A percentile compares a stretch with the other conserved stretches of the same genome.
phyloP scores from a whole-genome alignment of 495 filamentous ascomycete species.

The Annulohypoxylon moriforme region DNA sequence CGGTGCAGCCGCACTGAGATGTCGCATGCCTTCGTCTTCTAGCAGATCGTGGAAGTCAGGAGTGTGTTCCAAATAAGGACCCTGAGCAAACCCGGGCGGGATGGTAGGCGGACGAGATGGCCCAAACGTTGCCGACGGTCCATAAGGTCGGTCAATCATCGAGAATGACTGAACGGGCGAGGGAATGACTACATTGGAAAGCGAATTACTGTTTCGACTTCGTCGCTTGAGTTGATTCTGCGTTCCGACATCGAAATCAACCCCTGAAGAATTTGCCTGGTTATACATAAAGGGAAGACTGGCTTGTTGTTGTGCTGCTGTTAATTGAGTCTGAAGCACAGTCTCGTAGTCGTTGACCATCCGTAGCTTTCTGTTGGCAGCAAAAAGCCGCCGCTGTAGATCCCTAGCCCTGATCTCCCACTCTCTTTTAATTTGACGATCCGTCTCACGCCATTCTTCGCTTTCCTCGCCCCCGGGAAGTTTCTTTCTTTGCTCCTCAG shows the following conservation, averaged over 20 bases:
- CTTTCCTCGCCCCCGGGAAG: conserved; percentile 66
- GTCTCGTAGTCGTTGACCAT: conserved; percentile 56
- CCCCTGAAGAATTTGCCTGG: conserved; percentile 58
- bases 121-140: conserved; percentile 50
- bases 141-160: conserved; percentile 52
- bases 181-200: conserved; percentile 58
- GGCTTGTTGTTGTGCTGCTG: conserved; percentile 46
- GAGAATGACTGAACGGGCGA: conserved; percentile 55
- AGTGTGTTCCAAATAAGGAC: conserved; percentile 62
- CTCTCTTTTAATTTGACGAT: conserved; percentile 55
- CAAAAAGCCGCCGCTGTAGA: conserved; percentile 53
- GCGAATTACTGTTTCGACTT: conserved; percentile 67
- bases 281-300: conserved; percentile 52
- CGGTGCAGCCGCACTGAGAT: conserved; percentile 70
- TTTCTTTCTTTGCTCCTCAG: conserved; percentile 65
- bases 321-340: conserved; percentile 47
- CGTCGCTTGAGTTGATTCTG: conserved; percentile 63
- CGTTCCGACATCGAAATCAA: conserved; percentile 61
- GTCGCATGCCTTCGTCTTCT: conserved; percentile 57
- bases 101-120: conserved; percentile 54
- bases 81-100: conserved; percentile 62
- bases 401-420: conserved; percentile 59
- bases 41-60: conserved; percentile 53
- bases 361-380: conserved; percentile 50
- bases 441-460: conserved; percentile 62